Base-by-base conservation (phyloP, 805 yeast genomes). In the Lachancea nothofagi region DNA sequence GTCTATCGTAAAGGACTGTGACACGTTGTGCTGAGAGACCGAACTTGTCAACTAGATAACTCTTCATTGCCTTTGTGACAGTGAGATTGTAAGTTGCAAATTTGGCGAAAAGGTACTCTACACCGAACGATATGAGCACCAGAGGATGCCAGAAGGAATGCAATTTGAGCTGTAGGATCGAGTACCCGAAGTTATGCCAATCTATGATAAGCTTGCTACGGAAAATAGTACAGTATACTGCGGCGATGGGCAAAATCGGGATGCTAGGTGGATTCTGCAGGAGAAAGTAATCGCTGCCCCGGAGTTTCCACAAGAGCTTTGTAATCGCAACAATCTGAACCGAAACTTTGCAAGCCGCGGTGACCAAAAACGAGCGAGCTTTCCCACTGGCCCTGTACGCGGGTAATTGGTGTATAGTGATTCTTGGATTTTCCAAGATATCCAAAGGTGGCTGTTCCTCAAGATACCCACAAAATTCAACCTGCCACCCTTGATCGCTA, bases 151-250 rank as follows among this genome's bases (percentile, higher is more conserved):
- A 63, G 36, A 62, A 57, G 40, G 59, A 19, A 2, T 70, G 70
- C 48, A 77, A 76, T 49, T 78, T 78, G 54, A 90, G 57, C 38
- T 82, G 80, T 42, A 93, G 62, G 20, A 93, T 85, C 1, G 95
- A 75, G 60, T 76, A 90, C 29, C 94, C 95, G 50, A 93, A 69
- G 61, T 93, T 93, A 62, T 93, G 99, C 98, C 98, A 93, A 62
- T 93, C 99, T 35, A 93, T 75, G 15, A 93, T 71, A 18, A 90
- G 61, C 53, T 73, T 71, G 4, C 89, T 69, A 2, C 77, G 70
- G 9, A 75, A 72, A 30, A 77, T 57, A 43, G 68, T 61, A 42
- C 75, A 72, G 54, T 74, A 77, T 1, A 80, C 17, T 2, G 82
- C 72, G 0, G 77, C 70, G 2, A 89, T 65, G 0, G 83, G 74